These are phyloP conservation scores for Sporothrix luriei DNA, from an alignment of 2,329 filamentous ascomycete species.

Conservation along the genomic window DNA sequence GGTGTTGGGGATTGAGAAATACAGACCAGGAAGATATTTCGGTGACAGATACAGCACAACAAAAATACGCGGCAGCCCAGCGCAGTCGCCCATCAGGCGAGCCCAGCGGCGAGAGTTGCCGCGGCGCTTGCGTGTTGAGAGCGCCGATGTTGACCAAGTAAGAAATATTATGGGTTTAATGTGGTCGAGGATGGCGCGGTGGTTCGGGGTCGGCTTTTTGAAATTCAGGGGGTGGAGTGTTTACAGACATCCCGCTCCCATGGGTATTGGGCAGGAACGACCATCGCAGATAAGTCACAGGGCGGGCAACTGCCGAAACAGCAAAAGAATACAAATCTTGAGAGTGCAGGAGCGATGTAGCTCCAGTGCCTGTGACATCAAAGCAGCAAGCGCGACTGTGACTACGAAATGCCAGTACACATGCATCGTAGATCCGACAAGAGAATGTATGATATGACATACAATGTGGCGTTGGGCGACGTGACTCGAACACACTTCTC, in stretches of 20 bases:
- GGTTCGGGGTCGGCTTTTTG: neutral
- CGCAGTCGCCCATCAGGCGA: neutral
- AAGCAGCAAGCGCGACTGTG: neutral
- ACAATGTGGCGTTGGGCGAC: too few relatives aligned
- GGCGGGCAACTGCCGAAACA: neutral
- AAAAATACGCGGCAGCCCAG: neutral
- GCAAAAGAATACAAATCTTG: neutral
- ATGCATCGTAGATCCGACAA: too few relatives aligned
- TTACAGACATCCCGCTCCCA: too few relatives aligned
- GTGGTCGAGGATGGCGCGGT: too few relatives aligned
- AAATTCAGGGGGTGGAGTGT: neutral
- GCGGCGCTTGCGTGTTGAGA: neutral
- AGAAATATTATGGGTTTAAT: neutral
- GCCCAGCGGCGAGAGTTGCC: constrained; percentile 9
- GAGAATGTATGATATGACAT: too few relatives aligned
- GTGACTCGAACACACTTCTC: too few relatives aligned
- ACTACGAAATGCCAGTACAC: neutral
- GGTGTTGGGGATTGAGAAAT: too few relatives aligned
- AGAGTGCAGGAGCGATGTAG: neutral
- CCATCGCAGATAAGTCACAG: neutral
- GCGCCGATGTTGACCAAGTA: neutral
- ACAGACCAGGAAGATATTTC: too few relatives aligned
- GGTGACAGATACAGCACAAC: neutral
- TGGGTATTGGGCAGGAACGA: neutral
- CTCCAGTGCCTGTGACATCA: too few relatives aligned